Evolutionary conservation across 2,329 filamentous ascomycete species (phyloP).

Genomic region (Acarospora socialis): DNA sequence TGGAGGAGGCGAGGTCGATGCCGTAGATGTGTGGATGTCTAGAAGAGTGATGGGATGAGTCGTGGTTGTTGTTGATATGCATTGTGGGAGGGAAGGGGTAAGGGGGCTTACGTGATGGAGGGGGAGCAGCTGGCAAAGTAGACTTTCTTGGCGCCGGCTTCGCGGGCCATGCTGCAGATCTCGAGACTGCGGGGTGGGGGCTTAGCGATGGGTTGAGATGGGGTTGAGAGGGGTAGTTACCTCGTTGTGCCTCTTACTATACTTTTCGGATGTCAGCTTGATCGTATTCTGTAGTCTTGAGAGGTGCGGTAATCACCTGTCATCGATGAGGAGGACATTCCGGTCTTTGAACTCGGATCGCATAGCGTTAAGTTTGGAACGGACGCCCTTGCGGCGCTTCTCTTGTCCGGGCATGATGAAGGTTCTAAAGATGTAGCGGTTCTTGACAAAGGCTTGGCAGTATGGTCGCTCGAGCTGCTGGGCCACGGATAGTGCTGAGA

Average conservation of each 20-base stretch:
- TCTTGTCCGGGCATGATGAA: conserved; percentile 68
- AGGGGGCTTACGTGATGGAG: conserved; percentile 46
- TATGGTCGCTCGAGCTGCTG: conserved; percentile 62
- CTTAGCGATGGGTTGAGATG: no score
- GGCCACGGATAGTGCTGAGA: conserved; percentile 64
- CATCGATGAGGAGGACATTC: conserved; percentile 73
- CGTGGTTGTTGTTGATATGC: background rate
- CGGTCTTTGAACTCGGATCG: conserved; percentile 64
- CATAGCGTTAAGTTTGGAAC: conserved; percentile 80
- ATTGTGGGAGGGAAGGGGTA: background rate
- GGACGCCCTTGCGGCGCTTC: conserved; percentile 68
- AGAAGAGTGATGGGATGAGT: no score
- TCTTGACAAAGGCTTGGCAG: conserved; percentile 75
- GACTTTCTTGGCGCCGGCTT: conserved; percentile 68
- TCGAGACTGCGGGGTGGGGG: no score
- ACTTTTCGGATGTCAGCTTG: no score
- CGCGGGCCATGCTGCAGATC: conserved; percentile 70
- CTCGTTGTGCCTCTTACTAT: conserved; percentile 84
- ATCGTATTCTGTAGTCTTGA: no score
- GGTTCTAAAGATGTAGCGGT: conserved; percentile 75
- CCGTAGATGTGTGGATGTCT: conserved; percentile 74
- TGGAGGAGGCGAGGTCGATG: conserved; percentile 58
- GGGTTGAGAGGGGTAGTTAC: no score
- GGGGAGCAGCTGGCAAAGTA: conserved; percentile 74
- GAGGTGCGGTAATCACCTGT: no score